Evolutionary conservation across 106 monocot genomes (phyloP), one percentile per base, ranked within the genome.

Genomic region (Agapanthus africanus): DNA sequence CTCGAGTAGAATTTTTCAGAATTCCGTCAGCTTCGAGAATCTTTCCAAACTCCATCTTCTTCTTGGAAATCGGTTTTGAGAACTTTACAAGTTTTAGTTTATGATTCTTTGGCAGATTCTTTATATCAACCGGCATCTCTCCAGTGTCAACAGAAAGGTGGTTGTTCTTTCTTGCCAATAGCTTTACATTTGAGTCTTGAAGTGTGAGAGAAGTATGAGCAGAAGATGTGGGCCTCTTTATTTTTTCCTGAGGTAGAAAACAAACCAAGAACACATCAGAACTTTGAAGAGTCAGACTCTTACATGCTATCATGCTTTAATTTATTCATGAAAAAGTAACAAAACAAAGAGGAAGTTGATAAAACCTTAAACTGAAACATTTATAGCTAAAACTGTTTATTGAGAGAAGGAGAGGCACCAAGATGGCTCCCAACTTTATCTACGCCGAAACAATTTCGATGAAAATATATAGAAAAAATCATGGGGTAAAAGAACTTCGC

Each of bases 181-280:
- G 75, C 63, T 70, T 70, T n/a, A n/a, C n/a, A n/a, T n/a, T n/a
- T n/a, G n/a, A n/a, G 37, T 67, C 50, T 11, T 74, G 57, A 52
- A 73, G 59, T 54, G 59, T 37, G 27, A 40, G 39, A 33, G 68
- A 54, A 19, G 44, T 40, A 67, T 67, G 35, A 70, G 65, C 44
- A 36, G 40, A 39, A 62, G 67, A 23, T 54, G 65, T 76, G 26
- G 59, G 32, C 6, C 77, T 74, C 36, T 66, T 49, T 25, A 69
- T 26, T 39, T 70, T 79, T 18, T 67, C 82, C 86, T 86, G 79
- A 22, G 37, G 50, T 21, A 70, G 32, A 5, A 70, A 57, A 73
- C 10, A 4, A 71, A 19, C 46, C n/a, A n/a, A n/a, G n/a, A n/a
- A n/a, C n/a, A n/a, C n/a, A n/a, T n/a, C n/a, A n/a, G n/a, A n/a